A percentile compares a stretch with the other conserved stretches of the same genome.
Conservation (phyloP, 305 asterid species). For the Andrographis paniculata region DNA sequence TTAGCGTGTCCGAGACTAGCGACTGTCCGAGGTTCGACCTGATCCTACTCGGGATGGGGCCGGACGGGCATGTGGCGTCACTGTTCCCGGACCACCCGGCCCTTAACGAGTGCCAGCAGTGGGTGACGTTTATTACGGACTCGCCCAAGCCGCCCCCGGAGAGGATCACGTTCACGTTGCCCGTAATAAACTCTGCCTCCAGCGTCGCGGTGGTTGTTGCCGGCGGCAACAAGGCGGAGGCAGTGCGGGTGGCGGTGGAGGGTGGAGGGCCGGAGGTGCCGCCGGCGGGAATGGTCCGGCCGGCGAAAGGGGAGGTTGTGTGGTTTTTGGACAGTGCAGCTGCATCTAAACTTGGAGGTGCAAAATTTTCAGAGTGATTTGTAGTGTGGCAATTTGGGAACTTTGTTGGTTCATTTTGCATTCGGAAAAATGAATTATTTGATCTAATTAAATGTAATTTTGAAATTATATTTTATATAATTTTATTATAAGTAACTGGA, state of each 20-base stretch:
- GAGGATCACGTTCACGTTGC: slow-evolving; percentile 88
- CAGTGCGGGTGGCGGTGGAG: slow-evolving; percentile 50
- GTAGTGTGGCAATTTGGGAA: slow-evolving; percentile 24
- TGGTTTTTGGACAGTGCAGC: slow-evolving; percentile 81
- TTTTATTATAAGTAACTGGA: too few species aligned
- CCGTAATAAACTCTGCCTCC: slow-evolving; percentile 83
- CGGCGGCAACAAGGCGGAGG: slow-evolving; percentile 61
- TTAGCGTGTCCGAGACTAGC: slow-evolving; percentile 57
- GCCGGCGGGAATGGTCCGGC: slow-evolving; percentile 30
- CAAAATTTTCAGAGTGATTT: slow-evolving; percentile 36
- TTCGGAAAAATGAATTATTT: too few species aligned
- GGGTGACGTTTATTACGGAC: slow-evolving; percentile 85
- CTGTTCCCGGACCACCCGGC: slow-evolving; percentile 62
- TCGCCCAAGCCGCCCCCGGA: slow-evolving; percentile 92
- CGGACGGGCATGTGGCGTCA: slow-evolving; percentile 78
- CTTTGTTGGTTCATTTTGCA: slow-evolving; percentile 12
- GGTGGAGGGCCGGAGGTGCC: slow-evolving; percentile 27
- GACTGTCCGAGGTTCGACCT: slow-evolving; percentile 96
- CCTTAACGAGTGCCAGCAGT: slow-evolving; percentile 53
- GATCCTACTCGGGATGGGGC: slow-evolving; percentile 88
- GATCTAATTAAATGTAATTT: too few species aligned
- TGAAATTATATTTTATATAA: too few species aligned
- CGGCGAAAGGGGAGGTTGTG: slow-evolving; percentile 53
- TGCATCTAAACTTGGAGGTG: slow-evolving; percentile 51
- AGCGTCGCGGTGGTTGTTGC: slow-evolving; percentile 67